Conservation (phyloP, 441 rosid genomes). For the Erodium texanum region DNA sequence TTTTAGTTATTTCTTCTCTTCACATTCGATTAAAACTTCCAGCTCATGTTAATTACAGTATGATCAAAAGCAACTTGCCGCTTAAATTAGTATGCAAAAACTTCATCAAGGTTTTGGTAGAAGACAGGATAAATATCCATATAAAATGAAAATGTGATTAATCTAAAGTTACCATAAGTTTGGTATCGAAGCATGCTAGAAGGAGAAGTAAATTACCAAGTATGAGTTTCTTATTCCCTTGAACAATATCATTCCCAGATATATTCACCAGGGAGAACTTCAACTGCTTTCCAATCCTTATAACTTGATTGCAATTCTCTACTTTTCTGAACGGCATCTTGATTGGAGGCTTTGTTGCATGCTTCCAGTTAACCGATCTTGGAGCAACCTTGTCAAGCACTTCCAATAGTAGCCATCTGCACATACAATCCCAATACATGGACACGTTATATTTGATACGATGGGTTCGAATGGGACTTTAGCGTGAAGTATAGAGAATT, state of each 20-base stretch:
- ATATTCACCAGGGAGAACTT: slow-evolving; percentile 63
- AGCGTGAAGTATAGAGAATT: not conserved
- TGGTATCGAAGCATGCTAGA: not conserved
- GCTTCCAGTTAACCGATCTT: slow-evolving; percentile 67
- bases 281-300: slow-evolving; percentile 56
- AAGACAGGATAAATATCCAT: not conserved
- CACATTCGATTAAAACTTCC: not conserved
- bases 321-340: slow-evolving; percentile 71
- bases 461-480: not conserved
- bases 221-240: slow-evolving; percentile 22
- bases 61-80: not conserved
- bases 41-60: not conserved
- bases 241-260: slow-evolving; percentile 57
- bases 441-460: not conserved
- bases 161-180: not conserved
- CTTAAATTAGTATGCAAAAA: not conserved
- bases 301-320: slow-evolving; percentile 69
- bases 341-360: slow-evolving; percentile 65
- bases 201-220: slow-evolving; percentile 34
- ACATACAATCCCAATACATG: slow-evolving; percentile 10
- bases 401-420: slow-evolving; percentile 65
- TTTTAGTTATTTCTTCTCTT: not conserved
- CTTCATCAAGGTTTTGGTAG: not conserved
- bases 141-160: not conserved
- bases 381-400: slow-evolving; percentile 59